phyloP scores from a whole-genome alignment of 1,284 basidiomycete species.

The Sanghuangporus sanghuang region DNA sequence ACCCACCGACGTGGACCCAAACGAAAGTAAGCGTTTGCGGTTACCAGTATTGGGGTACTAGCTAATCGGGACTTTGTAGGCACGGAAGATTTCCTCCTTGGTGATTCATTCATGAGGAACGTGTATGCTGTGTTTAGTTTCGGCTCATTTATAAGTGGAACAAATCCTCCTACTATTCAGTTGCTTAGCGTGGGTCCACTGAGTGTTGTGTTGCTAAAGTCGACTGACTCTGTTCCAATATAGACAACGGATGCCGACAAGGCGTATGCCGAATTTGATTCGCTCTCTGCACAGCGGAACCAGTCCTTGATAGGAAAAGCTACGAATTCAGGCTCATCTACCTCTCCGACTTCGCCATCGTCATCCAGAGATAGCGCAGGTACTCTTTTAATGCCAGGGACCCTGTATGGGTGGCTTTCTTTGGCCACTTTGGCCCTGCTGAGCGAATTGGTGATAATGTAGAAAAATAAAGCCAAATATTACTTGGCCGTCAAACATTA shows the following conservation, averaged over 20 bases:
- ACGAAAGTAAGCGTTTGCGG: background rate
- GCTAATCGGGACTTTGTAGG: background rate
- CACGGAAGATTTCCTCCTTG: constrained; percentile 3
- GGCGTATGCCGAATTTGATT: constrained; percentile 8
- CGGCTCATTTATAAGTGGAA: background rate
- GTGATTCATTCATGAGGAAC: background rate
- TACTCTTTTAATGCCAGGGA: background rate
- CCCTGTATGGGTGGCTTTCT: background rate
- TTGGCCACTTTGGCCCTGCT: background rate
- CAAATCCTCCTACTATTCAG: constrained; percentile 2
- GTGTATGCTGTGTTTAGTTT: constrained; percentile 5
- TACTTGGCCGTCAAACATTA: no score
- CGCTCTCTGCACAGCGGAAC: constrained; percentile 11
- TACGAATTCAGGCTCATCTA: background rate
- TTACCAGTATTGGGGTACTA: background rate
- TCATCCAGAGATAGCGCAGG: background rate
- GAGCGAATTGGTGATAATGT: background rate
- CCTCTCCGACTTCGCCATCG: background rate
- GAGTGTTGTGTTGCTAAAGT: background rate
- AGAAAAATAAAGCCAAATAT: background rate
- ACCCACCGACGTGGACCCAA: background rate
- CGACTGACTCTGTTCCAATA: background rate
- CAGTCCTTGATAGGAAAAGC: background rate
- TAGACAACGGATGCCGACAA: constrained; percentile 5
- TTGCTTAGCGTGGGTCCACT: constrained; percentile 6